Conservation (phyloP, 148 eudicot genomes). For the Persicaria maculosa region DNA sequence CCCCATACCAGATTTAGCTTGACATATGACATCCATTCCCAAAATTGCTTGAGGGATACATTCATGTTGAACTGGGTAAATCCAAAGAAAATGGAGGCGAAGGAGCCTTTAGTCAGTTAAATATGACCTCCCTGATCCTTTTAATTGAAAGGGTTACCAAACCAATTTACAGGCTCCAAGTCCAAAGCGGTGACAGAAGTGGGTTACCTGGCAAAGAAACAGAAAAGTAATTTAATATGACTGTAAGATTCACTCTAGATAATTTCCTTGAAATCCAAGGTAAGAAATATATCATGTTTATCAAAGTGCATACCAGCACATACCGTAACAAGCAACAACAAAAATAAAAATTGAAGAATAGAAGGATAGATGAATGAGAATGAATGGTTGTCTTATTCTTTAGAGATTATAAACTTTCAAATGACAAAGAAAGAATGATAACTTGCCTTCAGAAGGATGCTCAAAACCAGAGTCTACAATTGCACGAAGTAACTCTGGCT, state of each 20-base stretch:
- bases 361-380: too few relatives aligned
- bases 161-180: slow-evolving; percentile 40
- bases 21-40: slow-evolving; percentile 83
- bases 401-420: too few relatives aligned
- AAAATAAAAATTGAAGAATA: too few relatives aligned
- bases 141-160: slow-evolving; percentile 52
- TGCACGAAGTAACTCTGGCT: too few relatives aligned
- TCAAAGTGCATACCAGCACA: not conserved
- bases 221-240: not conserved
- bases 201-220: slow-evolving; percentile 42
- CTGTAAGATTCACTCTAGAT: not conserved
- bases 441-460: too few relatives aligned
- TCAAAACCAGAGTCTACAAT: too few relatives aligned
- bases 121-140: slow-evolving; percentile 35
- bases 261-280: not conserved
- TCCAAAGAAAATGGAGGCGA: slow-evolving; percentile 49
- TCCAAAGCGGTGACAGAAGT: slow-evolving; percentile 27
- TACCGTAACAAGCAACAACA: too few relatives aligned
- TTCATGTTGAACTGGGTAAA: slow-evolving; percentile 72
- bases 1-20: slow-evolving; percentile 80
- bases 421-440: too few relatives aligned
- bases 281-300: not conserved
- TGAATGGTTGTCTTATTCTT: too few relatives aligned
- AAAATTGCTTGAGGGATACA: slow-evolving; percentile 80
- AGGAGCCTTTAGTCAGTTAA: slow-evolving; percentile 44